These are phyloP conservation scores for Groenewaldozyma tartarivorans DNA, from an alignment of 805 yeast genomes.

Conservation along the genomic window DNA sequence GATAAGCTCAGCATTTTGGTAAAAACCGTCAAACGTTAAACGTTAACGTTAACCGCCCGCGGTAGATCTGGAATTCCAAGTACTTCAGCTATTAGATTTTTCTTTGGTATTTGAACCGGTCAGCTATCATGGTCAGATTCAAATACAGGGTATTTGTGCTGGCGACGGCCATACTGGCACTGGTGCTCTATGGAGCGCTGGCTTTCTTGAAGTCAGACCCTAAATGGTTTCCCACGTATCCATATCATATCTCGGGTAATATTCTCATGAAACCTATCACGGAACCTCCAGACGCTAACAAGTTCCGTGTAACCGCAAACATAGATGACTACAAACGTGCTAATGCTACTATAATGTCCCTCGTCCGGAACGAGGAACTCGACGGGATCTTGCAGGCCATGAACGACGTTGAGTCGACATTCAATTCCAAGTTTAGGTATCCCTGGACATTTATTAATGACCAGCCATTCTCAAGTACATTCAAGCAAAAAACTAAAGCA, in stretches of 20 bases:
- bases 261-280: conserved; percentile 9
- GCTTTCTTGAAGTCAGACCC: neutral
- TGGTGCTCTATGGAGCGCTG: neutral
- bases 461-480: conserved; percentile 47
- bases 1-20: no score
- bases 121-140: neutral
- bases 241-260: conserved; percentile 13
- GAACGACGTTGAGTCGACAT: conserved; percentile 48
- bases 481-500: conserved; percentile 37
- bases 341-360: conserved; percentile 64
- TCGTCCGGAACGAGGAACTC: conserved; percentile 63
- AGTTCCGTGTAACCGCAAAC: conserved; percentile 3
- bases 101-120: no score
- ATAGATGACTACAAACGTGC: conserved; percentile 26
- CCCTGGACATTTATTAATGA: conserved; percentile 80
- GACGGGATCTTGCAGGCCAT: conserved; percentile 43
- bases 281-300: conserved; percentile 10
- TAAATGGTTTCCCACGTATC: conserved; percentile 14
- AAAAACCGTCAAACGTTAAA: no score
- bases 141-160: neutral
- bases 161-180: neutral
- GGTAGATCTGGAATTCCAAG: no score
- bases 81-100: no score
- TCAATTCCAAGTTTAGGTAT: conserved; percentile 62
- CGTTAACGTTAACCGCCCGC: no score